A percentile compares a stretch with the other conserved stretches of the same genome.
Conservation (phyloP, 805 yeast species). For the fission yeast (Schizosaccharomyces pombe) region DNA sequence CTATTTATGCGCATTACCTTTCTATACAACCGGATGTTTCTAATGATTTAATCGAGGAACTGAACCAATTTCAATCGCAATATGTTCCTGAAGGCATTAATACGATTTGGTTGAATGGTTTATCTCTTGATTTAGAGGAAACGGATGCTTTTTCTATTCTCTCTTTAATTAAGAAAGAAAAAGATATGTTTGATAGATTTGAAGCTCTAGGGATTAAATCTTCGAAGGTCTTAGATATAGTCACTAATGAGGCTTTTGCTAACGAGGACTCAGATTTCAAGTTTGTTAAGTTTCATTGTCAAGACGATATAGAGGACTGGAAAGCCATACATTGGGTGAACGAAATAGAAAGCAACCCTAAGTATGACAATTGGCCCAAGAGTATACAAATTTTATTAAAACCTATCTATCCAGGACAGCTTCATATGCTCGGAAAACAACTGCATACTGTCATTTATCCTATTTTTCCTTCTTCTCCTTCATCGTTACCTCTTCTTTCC, state of each 20-base stretch:
- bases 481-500: conserved; percentile 29
- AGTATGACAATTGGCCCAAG: conserved; percentile 25
- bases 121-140: not conserved
- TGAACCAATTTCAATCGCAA: not conserved
- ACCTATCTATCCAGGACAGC: conserved; percentile 29
- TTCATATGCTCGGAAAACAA: conserved; percentile 52
- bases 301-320: conserved; percentile 11
- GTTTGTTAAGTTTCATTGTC: conserved; percentile 16
- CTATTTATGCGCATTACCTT: conserved; percentile 25
- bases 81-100: not conserved
- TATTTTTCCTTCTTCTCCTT: conserved; percentile 31
- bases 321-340: conserved; percentile 36
- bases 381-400: conserved; percentile 26
- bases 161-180: conserved; percentile 42
- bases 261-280: conserved; percentile 6
- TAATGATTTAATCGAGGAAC: conserved; percentile 20
- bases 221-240: conserved; percentile 17
- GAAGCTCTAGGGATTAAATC: conserved; percentile 17
- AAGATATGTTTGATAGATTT: conserved; percentile 12
- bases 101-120: not conserved
- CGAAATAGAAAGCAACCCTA: conserved; percentile 41
- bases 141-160: not conserved
- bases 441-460: conserved; percentile 52
- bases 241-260: conserved; percentile 13
- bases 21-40: conserved; percentile 11